Base-by-base conservation (phyloP, 2,329 filamentous ascomycete genomes). In the Trichocomaceae sp. region DNA sequence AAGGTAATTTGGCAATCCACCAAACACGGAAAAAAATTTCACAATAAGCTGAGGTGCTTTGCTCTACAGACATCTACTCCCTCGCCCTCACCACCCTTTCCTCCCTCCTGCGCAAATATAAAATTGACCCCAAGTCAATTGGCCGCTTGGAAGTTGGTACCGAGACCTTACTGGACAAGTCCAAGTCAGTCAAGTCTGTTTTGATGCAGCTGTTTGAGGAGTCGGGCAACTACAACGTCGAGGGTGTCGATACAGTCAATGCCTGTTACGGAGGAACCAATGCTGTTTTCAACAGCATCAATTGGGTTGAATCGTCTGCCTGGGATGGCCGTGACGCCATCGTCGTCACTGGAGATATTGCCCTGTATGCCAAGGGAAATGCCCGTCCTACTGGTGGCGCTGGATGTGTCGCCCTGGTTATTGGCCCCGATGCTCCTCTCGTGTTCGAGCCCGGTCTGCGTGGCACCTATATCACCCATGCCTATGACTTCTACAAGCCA, bases 401-500 rank as follows among this genome's bases (percentile, higher is more conserved):
- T 63, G 88, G 88, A 64, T 85, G 81, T 60, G 86, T 92, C 58
- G 88, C 88, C 66, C 80, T 92, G 79, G 77, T 92, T 63, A 80
- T 92, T 64, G 88, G 88, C 54, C 87, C 88, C 56, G 77, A 91
- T 68, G 88, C 88, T 51, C 87, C 87, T 54, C 76, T 92, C 60
- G 86, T 85, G 58, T 77, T 87, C 61, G 88, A 92, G 75, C 83
- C 88, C 50, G 88, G 88, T 69, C 82, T 90, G 68, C 85, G 88
- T 67, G 88, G 86, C 69, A 85, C 79, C 65, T 90, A 88, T 78
- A 86, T 91, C 84, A 80, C 85, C 72, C 88, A 92, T 75, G 85
- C 85, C 64, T 93, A 92, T 74, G 88, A 92, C 73, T 92, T 92
- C 73, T 92, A 90, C 83, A 92, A 92, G 84, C 87, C 88, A 66